phyloP scores from a whole-genome alignment of 192 early-diverging fungal genomes.

The Coemansia nantahalensis region DNA sequence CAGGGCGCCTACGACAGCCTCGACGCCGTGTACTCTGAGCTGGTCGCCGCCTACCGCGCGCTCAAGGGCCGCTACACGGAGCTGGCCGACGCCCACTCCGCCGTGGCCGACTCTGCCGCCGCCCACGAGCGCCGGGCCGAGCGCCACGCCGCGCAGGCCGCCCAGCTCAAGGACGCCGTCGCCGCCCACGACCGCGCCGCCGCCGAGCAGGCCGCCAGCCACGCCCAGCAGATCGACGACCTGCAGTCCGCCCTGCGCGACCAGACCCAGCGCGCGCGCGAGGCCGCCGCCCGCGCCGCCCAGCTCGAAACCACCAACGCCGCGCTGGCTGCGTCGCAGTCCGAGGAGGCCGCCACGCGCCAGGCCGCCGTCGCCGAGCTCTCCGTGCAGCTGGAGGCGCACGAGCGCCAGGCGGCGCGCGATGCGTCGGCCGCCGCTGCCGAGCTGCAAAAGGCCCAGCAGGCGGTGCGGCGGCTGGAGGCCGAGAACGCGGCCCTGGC shows the following conservation, averaged over 20 bases:
- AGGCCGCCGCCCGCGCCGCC: constrained; percentile 11
- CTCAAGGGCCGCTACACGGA: constrained; percentile 35
- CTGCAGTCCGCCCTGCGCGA: constrained; percentile 16
- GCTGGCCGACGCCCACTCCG: constrained; percentile 21
- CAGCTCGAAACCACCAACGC: constrained; percentile 32
- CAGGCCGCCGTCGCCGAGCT: constrained; percentile 33
- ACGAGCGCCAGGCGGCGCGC: constrained; percentile 19
- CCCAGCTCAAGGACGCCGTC: constrained; percentile 8
- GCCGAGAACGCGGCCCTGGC: constrained; percentile 21
- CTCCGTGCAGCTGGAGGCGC: constrained; percentile 23
- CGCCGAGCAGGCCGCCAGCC: constrained; percentile 5
- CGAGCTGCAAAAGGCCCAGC: constrained; percentile 22
- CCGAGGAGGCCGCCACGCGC: constrained; percentile 15
- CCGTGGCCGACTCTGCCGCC: constrained; percentile 4
- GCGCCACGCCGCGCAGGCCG: constrained; percentile 3
- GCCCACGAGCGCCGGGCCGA: constrained; percentile 12
- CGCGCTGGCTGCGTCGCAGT: constrained; percentile 32
- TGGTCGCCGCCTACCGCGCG: constrained; percentile 35
- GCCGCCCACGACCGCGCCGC: constrained; percentile 7
- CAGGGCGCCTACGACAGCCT: constrained; percentile 29
- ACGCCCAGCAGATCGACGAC: constrained; percentile 13
- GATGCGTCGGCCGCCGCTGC: constrained; percentile 8
- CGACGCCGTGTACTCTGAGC: constrained; percentile 36
- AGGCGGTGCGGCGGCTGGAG: constrained; percentile 20
- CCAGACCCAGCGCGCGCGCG: constrained; percentile 17